Evolutionary conservation across 805 yeast species (phyloP).

Genomic region (Starmerella stigmatis): DNA sequence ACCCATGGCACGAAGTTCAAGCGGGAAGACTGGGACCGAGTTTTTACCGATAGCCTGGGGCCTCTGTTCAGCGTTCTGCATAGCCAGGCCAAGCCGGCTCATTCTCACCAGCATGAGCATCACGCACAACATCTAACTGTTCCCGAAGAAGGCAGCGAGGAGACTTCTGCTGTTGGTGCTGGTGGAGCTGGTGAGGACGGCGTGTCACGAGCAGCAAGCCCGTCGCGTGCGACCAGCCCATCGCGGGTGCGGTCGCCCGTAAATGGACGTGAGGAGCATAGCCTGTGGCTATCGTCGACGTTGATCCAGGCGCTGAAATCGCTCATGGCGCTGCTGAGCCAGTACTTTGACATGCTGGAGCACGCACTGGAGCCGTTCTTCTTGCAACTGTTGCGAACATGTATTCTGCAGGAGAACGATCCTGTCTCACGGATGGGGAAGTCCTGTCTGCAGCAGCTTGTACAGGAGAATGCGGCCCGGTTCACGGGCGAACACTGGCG

Average conservation of each 20-base stretch:
- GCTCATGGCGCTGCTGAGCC: slow-evolving; percentile 71
- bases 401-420: slow-evolving; percentile 94
- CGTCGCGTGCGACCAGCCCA: slow-evolving; percentile 12
- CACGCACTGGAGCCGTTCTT: slow-evolving; percentile 70
- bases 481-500: slow-evolving; percentile 67
- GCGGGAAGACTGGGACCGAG: slow-evolving; percentile 66
- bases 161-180: neutral
- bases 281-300: slow-evolving; percentile 95
- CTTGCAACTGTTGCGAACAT: slow-evolving; percentile 64
- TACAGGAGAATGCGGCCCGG: slow-evolving; percentile 60
- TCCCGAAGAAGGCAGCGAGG: slow-evolving; percentile 41
- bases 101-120: neutral
- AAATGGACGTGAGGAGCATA: slow-evolving; percentile 56
- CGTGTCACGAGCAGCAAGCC: neutral
- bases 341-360: slow-evolving; percentile 67
- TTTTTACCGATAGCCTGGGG: slow-evolving; percentile 68
- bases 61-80: slow-evolving; percentile 82
- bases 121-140: slow-evolving; percentile 36
- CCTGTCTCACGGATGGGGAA: slow-evolving; percentile 93
- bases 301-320: slow-evolving; percentile 88
- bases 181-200: neutral
- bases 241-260: slow-evolving; percentile 1
- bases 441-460: slow-evolving; percentile 69
- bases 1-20: slow-evolving; percentile 71
- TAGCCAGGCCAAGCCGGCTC: slow-evolving; percentile 31